Base-by-base conservation (phyloP, 768 basidiomycete species). In the Leccinum subgranulosum region DNA sequence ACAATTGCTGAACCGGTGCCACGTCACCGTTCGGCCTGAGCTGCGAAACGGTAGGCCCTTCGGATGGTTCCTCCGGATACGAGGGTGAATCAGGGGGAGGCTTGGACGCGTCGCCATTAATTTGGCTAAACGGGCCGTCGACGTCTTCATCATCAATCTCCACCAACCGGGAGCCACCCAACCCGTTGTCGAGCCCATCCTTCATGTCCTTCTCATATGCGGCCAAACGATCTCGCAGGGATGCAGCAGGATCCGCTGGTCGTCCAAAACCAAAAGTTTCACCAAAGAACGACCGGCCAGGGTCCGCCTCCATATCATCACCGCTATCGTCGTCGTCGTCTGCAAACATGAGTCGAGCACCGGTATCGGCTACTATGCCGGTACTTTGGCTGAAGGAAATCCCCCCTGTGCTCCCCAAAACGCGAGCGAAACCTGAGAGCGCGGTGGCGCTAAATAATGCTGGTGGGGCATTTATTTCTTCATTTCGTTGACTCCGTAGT, bases 311-410 rank as follows among this genome's bases (percentile, higher is more conserved):
- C 41, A 66, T 54, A 4, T 84, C 82, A 54, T 84, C 84, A 17
- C 81, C 79, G 21, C 80, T 81, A 34, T 83, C 82, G 1, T 85
- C 84, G 43, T 82, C 81, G 21, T 86, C 85, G 47, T 88, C 84
- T 33, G 78, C 82, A 63, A 89, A 89, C 84, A 88, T 86, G 65
- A 87, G 71, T 19, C 75, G 71, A 28, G 60, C 21, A 12, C 80
- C 79, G 36, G 64, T 66, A 57, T 82, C 83, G 59, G 67, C 78
- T 69, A 79, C 74, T 65, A 84, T 80, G 52, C 77, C 78, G 21
- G 77, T 74, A 33, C 79, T 80, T 7, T 82, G 86, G 58, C 78
- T 74, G 69, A 86, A 87, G 15, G 85, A 84, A 58, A 92, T 86
- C 33, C 87, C 87, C 29, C 84, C 83, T 9, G 74, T 70, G 69